These are phyloP conservation scores for Monotropa hypopitys DNA, from an alignment of 179 eudicot genomes.

Conservation along the genomic window DNA sequence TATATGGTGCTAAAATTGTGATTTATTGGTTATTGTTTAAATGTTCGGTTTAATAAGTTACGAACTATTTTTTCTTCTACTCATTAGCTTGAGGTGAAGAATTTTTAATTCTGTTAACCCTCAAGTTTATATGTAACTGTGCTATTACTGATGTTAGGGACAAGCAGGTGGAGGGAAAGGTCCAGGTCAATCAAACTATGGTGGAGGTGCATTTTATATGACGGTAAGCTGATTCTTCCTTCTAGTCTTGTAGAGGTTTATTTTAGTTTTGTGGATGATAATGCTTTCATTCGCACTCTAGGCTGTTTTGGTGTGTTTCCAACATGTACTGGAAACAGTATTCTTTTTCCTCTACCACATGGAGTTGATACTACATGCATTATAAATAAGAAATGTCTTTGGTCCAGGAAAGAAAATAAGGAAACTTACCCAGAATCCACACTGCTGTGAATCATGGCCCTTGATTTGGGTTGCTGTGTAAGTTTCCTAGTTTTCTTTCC, in stretches of 20 bases:
- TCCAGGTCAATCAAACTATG: constrained; percentile 33
- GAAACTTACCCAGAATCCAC: too few relatives aligned
- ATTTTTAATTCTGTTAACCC: neutral
- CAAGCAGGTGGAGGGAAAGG: constrained; percentile 32
- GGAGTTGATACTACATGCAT: neutral
- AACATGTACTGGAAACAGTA: neutral
- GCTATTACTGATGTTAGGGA: constrained; percentile 23
- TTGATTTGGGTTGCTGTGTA: too few relatives aligned
- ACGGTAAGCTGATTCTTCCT: constrained; percentile 22
- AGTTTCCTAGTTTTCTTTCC: too few relatives aligned
- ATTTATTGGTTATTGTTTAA: neutral
- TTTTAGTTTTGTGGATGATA: neutral
- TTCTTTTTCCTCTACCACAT: neutral
- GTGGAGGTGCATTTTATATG: constrained; percentile 59
- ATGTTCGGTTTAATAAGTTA: neutral
- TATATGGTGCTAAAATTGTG: neutral
- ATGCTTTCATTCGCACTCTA: neutral
- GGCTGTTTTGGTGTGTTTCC: neutral
- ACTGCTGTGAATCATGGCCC: too few relatives aligned
- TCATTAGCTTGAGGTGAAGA: neutral
- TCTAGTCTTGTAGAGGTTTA: neutral
- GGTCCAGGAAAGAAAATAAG: too few relatives aligned
- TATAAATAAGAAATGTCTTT: too few relatives aligned
- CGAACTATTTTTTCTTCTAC: neutral
- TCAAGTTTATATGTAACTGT: neutral